These are phyloP conservation scores for Skeletonema potamos DNA, from an alignment of 108 stramenopile genomes.

Conservation along the genomic window DNA sequence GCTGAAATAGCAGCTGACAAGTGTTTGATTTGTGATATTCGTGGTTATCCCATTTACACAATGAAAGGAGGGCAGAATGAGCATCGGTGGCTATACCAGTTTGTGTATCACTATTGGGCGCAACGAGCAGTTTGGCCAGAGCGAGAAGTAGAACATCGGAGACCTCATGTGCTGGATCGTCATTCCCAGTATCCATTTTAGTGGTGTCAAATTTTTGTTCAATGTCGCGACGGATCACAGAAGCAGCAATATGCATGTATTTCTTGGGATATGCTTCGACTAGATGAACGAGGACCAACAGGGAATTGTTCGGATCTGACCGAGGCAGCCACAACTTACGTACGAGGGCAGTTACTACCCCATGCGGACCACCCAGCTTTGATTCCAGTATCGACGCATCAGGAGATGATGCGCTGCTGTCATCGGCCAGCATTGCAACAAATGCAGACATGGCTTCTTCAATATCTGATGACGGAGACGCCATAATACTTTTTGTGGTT, in stretches of 20 bases:
- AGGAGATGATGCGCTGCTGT: background rate
- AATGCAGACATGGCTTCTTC: background rate
- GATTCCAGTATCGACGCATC: conserved; percentile 17
- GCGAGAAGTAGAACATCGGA: conserved; percentile 29
- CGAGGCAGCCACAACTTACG: conserved; percentile 14
- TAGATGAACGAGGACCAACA: conserved; percentile 21
- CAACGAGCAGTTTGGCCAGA: conserved; percentile 23
- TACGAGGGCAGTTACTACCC: conserved; percentile 19
- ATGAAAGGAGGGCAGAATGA: conserved; percentile 13
- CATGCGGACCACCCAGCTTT: conserved; percentile 20
- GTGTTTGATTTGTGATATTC: conserved; percentile 3
- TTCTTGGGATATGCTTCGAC: conserved; percentile 11
- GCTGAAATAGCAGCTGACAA: conserved; percentile 2
- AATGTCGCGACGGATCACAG: conserved; percentile 18
- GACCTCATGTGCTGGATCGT: background rate
- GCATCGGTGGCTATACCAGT: conserved; percentile 33
- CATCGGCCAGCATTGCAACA: background rate
- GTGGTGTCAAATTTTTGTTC: conserved; percentile 10
- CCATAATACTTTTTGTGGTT: background rate
- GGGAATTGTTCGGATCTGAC: conserved; percentile 5
- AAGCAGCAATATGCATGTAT: conserved; percentile 22
- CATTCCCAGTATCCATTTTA: background rate
- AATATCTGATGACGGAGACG: background rate
- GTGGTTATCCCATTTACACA: conserved; percentile 23
- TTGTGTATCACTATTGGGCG: conserved; percentile 24